A percentile compares a stretch with the other conserved stretches of the same genome.
phyloP scores from a whole-genome alignment of 306 rosid genomes.

The Oxytropis ochrocephala region DNA sequence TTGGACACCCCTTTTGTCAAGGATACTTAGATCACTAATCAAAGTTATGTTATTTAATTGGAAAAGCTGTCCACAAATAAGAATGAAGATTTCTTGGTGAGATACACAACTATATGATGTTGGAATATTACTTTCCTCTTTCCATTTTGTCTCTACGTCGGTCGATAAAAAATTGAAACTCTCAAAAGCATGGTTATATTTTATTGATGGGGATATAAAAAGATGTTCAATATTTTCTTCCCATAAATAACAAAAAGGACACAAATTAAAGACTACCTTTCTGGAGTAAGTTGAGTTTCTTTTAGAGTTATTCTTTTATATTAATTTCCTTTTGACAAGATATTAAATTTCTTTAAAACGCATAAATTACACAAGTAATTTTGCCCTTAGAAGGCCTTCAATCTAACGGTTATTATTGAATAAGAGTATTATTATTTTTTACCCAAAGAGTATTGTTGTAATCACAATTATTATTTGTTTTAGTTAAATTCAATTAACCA shows the following conservation, averaged over 20 bases:
- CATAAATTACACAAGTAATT: neutral
- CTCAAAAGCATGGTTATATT: constrained; percentile 10
- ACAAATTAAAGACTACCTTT: constrained; percentile 2
- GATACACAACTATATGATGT: constrained; percentile 16
- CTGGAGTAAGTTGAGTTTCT: neutral
- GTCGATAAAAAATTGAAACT: neutral
- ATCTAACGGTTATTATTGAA: too few relatives aligned
- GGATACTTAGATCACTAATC: neutral
- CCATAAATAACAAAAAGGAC: neutral
- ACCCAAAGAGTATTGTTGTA: too few relatives aligned
- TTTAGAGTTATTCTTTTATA: neutral
- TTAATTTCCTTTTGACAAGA: neutral
- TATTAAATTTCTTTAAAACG: neutral
- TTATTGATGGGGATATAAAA: constrained; percentile 3
- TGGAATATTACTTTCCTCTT: constrained; percentile 20
- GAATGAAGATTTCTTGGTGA: constrained; percentile 30
- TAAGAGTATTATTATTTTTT: too few relatives aligned
- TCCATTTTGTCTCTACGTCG: constrained; percentile 26
- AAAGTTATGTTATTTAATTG: constrained; percentile 5
- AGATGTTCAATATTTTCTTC: constrained; percentile 5
- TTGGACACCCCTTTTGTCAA: constrained; percentile 6
- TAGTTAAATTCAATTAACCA: too few relatives aligned
- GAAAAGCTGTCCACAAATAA: constrained; percentile 9
- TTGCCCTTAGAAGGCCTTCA: neutral
- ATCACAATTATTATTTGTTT: too few relatives aligned